Percentiles rank a stretch among this genome's conserved stretches.
Conservation (phyloP, 805 yeast species). For the Starmera pachycereana region DNA sequence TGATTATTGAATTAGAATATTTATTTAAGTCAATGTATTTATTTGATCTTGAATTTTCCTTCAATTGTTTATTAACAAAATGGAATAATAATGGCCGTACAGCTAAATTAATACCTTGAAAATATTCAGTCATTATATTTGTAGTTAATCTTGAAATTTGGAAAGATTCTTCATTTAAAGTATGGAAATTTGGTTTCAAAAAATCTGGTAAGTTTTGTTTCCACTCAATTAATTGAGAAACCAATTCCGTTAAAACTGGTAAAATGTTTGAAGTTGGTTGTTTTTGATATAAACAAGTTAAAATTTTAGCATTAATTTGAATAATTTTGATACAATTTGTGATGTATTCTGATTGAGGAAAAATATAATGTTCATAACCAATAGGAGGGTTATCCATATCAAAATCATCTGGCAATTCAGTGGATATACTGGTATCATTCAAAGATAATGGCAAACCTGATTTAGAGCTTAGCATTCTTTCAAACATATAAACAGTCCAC, state of each 20-base stretch:
- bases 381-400: conserved; percentile 53
- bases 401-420: conserved; percentile 65
- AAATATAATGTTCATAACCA: conserved; percentile 55
- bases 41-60: conserved; percentile 34
- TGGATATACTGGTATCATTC: conserved; percentile 73
- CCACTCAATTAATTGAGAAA: conserved; percentile 59
- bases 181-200: conserved; percentile 53
- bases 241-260: conserved; percentile 62
- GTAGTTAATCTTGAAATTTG: conserved; percentile 57
- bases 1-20: conserved; percentile 58
- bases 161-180: conserved; percentile 22
- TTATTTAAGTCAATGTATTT: conserved; percentile 54
- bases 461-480: conserved; percentile 73
- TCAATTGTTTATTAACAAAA: conserved; percentile 59
- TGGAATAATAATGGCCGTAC: conserved; percentile 70
- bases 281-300: conserved; percentile 59
- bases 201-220: conserved; percentile 54
- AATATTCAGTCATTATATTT: conserved; percentile 72
- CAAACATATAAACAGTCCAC: conserved; percentile 82
- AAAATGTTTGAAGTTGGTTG: conserved; percentile 70
- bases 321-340: conserved; percentile 71
- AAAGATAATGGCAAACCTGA: conserved; percentile 74
- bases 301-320: conserved; percentile 64
- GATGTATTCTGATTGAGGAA: conserved; percentile 71
- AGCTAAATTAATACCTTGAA: conserved; percentile 73